Evolutionary conservation across 2,329 filamentous ascomycete species (phyloP), one percentile per base, ranked within the genome.

Genomic region (Thyridium curvatum): DNA sequence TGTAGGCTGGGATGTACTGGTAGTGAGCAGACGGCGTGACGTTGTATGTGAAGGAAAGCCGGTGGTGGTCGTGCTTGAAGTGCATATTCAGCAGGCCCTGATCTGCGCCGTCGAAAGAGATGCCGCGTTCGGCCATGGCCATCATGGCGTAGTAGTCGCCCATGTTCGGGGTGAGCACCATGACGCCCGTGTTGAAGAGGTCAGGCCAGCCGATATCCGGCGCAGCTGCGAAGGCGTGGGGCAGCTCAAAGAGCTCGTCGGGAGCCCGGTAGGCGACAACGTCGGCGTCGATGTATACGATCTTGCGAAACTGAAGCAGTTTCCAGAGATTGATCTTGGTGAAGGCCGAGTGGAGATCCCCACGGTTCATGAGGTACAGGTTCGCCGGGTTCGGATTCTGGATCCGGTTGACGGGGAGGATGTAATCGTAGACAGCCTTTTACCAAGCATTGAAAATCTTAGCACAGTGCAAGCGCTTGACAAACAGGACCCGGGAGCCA

Each of bases 201-300:
- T 98, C 93, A 28, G 93, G 93, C 93, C 93, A 98, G 50, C 93
- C 93, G 52, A 97, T 89, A 61, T 98, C 93, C 26, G 93, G 90
- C 10, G 86, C 89, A 3, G 93, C 80, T 31, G 78, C 74, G 56
- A 83, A 82, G 39, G 70, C 55, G 35, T 77, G 65, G 4, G 66
- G 54, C 17, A 81, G 58, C 41, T 82, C 74, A 56, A 98, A 94
- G 40, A 98, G 79, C 72, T 98, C 93, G 54, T 98, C 91, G 4
- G 91, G 86, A 28, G 90, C 88, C 50, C 89, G 76, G 46, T 95
- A 77, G 21, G 87, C 86, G n/a, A 98, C 84, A 31, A 95, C 79
- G 55, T 98, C 93, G 45, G 90, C 86, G 58, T 98, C 93, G 46
- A 98, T 73, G 62, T 97, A 98, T 41, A 98, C 86, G 41, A 98